phyloP scores from a whole-genome alignment of 164 flowering plant species.

The Kalanchoe fedtschenkoi region DNA sequence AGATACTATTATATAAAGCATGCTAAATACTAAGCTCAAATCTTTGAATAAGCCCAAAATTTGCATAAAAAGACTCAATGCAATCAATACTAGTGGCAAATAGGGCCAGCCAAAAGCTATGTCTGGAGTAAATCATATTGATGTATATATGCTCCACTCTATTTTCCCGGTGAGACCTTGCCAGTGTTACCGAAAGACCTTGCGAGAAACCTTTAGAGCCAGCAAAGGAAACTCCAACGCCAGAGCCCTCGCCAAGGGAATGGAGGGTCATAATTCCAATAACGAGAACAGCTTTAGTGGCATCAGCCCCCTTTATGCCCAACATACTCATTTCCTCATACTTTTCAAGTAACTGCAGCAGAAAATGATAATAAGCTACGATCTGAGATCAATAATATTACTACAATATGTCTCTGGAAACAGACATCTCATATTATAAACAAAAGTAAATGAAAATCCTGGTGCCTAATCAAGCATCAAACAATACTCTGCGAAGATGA shows the following conservation, averaged over 20 bases:
- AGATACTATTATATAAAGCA: no score
- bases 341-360: conserved; percentile 71
- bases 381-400: conserved; percentile 1
- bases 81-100: no score
- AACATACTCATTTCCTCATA: conserved; percentile 97
- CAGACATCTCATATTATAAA: background rate
- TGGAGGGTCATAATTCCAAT: conserved; percentile 99
- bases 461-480: no score
- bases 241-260: conserved; percentile 99
- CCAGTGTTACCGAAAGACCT: conserved; percentile 86
- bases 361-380: background rate
- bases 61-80: no score
- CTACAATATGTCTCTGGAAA: background rate
- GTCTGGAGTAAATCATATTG: conserved; percentile 12
- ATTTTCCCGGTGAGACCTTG: no score
- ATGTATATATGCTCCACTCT: conserved; percentile 96
- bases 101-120: no score
- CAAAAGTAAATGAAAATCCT: background rate
- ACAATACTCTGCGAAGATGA: no score
- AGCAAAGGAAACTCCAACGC: conserved; percentile 99
- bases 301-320: conserved; percentile 98
- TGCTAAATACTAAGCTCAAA: no score
- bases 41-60: no score
- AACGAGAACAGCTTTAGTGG: conserved; percentile 83
- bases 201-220: conserved; percentile 97